Base-by-base conservation (phyloP, 495 filamentous ascomycete genomes). In the Cenococcum geophilum region DNA sequence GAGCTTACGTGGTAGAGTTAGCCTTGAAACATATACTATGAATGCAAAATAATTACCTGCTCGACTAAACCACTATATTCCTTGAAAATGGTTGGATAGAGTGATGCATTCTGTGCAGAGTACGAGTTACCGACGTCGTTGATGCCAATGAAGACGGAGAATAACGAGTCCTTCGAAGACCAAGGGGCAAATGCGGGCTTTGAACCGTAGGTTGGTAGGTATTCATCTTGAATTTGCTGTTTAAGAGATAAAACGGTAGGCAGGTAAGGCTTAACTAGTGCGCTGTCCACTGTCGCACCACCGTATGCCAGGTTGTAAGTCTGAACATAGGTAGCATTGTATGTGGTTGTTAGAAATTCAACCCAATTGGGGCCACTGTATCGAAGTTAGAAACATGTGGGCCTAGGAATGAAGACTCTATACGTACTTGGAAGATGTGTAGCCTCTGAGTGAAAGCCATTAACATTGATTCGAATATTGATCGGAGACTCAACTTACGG, bases 111-210 rank as follows among this genome's bases (percentile, higher is more conserved):
- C 49, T 75, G 71, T n/a, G 74, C 66, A 60, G 72, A 79, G 72
- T 82, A 89, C 21, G 77, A 78, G 68, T 85, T 86, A 1, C 86
- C 86, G 12, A 91, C 78, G 64, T 93, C 89, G 62, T 93, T 93
- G 62, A 93, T 84, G 36, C 89, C 88, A 55, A 91, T 86, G 79
- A 85, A 93, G 47, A 88, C 74, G 2, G 80, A 81, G 71, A 89
- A 88, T 27, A 92, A 76, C 1, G 81, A 76, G 54, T 64, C 43
- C n/a, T n/a, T 27, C 20, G 58, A 57, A 11, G 75, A 79, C 89
- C 87, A 91, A 2, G 80, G 76, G 18, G 82, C 82, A 55, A 68
- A 70, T 1, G 57, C 59, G 4, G 79, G 72, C 32, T 64, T 70
- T 20, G 63, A 66, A 35, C 67, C 72, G 42, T 78, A 78, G 48